Conservation (phyloP, 495 filamentous ascomycete genomes). For the Podospora appendiculata region DNA sequence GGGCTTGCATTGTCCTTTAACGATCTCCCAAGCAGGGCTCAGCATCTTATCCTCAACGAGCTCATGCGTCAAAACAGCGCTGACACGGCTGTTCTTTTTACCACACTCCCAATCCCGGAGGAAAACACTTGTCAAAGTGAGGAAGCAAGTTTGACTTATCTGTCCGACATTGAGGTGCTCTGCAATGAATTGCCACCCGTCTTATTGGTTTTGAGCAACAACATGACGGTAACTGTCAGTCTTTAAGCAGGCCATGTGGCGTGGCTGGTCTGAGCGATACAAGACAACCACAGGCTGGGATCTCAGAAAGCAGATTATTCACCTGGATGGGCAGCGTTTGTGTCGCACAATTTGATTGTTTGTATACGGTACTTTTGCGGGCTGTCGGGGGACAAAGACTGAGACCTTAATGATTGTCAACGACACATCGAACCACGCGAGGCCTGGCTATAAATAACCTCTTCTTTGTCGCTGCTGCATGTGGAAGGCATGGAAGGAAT, state of each 20-base stretch:
- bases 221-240: conserved; percentile 85
- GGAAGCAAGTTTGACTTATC: conserved; percentile 59
- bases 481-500: no score
- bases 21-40: conserved; percentile 72
- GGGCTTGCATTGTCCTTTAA: conserved; percentile 71
- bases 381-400: background rate
- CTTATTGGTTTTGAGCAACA: conserved; percentile 78
- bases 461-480: no score
- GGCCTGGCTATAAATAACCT: no score
- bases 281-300: background rate
- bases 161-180: conserved; percentile 69
- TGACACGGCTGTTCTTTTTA: conserved; percentile 77
- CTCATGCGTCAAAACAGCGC: conserved; percentile 61
- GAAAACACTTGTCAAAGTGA: conserved; percentile 67
- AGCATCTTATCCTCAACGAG: conserved; percentile 81
- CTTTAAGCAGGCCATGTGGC: conserved; percentile 32
- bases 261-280: background rate
- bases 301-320: no score
- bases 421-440: no score
- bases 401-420: background rate
- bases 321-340: no score
- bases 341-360: no score
- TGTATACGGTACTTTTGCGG: no score
- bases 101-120: conserved; percentile 68
- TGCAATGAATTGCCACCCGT: conserved; percentile 62